Evolutionary conservation across 306 rosid species (phyloP).

Genomic region (Herpetospermum pedunculosum): DNA sequence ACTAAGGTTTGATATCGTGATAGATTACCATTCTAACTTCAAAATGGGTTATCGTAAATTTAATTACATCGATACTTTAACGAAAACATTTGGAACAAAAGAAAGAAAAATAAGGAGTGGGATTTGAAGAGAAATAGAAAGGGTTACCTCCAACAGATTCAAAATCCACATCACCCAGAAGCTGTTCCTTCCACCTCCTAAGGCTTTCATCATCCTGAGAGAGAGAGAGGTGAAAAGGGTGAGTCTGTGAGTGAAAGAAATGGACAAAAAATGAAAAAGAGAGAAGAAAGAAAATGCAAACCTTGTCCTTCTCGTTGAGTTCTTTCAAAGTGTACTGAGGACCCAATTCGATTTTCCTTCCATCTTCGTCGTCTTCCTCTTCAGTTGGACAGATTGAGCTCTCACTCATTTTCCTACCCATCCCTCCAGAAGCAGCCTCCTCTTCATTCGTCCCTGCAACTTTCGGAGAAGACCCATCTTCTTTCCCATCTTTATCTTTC

Average conservation of each 20-base stretch:
- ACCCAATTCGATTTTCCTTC: slow-evolving; percentile 68
- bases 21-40: too few species aligned
- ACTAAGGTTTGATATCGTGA: too few species aligned
- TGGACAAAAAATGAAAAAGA: not conserved
- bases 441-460: slow-evolving; percentile 24
- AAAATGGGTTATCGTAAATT: too few species aligned
- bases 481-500: slow-evolving; percentile 22
- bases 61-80: too few species aligned
- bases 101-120: not conserved
- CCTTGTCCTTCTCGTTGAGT: slow-evolving; percentile 88
- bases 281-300: not conserved
- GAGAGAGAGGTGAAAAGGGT: too few species aligned
- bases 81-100: too few species aligned
- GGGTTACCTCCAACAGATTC: slow-evolving; percentile 65
- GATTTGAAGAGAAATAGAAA: not conserved
- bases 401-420: slow-evolving; percentile 42
- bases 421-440: slow-evolving; percentile 10
- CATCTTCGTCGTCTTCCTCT: slow-evolving; percentile 63
- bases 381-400: slow-evolving; percentile 55
- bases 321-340: slow-evolving; percentile 86
- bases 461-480: slow-evolving; percentile 10
- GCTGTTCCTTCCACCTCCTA: slow-evolving; percentile 95
- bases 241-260: too few species aligned
- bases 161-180: slow-evolving; percentile 83
- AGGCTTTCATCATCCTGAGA: slow-evolving; percentile 85